Conservation (phyloP, 2,329 filamentous ascomycete species). For the Elsinoe australis region DNA sequence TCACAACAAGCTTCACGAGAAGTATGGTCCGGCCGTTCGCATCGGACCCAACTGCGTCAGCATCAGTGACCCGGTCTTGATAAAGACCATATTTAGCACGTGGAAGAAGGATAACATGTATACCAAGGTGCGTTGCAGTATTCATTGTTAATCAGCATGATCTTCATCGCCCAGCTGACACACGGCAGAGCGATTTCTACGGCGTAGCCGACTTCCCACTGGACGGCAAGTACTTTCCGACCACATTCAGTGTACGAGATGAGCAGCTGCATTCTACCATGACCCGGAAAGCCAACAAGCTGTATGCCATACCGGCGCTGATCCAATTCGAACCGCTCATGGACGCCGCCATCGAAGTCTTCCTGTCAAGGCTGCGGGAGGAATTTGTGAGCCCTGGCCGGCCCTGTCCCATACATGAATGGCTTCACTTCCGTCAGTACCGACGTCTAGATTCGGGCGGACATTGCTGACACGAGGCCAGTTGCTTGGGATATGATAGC, state of each 20-base stretch:
- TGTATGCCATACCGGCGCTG: conserved; percentile 16
- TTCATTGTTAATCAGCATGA: too few relatives aligned
- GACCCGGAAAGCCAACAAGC: conserved; percentile 1
- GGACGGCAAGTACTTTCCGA: conserved; percentile 13
- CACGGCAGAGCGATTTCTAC: conserved; percentile 14
- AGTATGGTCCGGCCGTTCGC: conserved; percentile 17
- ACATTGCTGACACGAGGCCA: not conserved
- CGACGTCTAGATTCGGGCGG: not conserved
- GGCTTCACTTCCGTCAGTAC: conserved; percentile 12
- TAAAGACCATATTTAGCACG: conserved; percentile 13
- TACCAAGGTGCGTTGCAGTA: too few relatives aligned
- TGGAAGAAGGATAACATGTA: conserved; percentile 12
- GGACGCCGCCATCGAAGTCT: conserved; percentile 7
- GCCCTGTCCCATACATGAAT: conserved; percentile 11
- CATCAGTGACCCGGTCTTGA: conserved; percentile 15
- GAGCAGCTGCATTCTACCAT: conserved; percentile 15
- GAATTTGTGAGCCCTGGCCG: conserved; percentile 2
- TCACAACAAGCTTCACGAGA: conserved; percentile 15
- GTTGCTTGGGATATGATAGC: conserved; percentile 18
- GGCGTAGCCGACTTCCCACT: conserved; percentile 12
- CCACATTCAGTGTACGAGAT: conserved; percentile 11
- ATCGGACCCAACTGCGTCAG: conserved; percentile 19
- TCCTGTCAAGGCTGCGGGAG: not conserved
- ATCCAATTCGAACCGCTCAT: conserved; percentile 10
- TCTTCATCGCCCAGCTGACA: too few relatives aligned